A percentile compares a stretch with the other conserved stretches of the same genome.
phyloP scores from a whole-genome alignment of 2,329 filamentous ascomycete species.

The Teratosphaeriaceae sp. region DNA sequence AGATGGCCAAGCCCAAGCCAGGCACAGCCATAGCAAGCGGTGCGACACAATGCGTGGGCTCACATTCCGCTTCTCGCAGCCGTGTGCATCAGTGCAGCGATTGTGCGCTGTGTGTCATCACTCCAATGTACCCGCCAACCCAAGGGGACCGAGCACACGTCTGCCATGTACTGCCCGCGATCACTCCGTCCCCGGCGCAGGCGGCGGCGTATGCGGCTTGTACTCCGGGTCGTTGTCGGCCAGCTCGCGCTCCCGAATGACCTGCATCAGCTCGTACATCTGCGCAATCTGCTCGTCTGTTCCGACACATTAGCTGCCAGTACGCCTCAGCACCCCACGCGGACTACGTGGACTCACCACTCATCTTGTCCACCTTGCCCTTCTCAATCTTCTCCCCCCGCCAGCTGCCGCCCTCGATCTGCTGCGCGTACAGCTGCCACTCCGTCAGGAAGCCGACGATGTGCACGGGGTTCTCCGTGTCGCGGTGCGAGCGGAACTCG shows the following conservation, averaged over 20 bases:
- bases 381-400: slow-evolving; percentile 76
- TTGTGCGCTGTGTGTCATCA: too few relatives aligned
- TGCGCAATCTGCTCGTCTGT: slow-evolving; percentile 89
- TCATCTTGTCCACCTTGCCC: slow-evolving; percentile 86
- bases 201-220: slow-evolving; percentile 9
- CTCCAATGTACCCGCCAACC: too few relatives aligned
- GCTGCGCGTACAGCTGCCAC: slow-evolving; percentile 85
- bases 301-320: not conserved
- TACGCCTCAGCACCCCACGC: not conserved
- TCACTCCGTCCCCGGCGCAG: slow-evolving; percentile 5
- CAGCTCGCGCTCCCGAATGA: slow-evolving; percentile 55
- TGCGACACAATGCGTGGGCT: too few relatives aligned
- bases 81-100: too few relatives aligned
- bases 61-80: too few relatives aligned
- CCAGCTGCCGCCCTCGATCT: slow-evolving; percentile 83
- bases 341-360: slow-evolving; percentile 55
- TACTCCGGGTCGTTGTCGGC: slow-evolving; percentile 39
- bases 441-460: slow-evolving; percentile 93
- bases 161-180: not conserved
- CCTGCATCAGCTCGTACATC: slow-evolving; percentile 87
- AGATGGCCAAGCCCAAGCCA: too few relatives aligned
- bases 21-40: too few relatives aligned
- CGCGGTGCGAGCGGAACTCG: slow-evolving; percentile 79
- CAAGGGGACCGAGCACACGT: too few relatives aligned
- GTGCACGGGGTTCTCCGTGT: slow-evolving; percentile 84